Percentiles rank a stretch among this genome's conserved stretches.
Evolutionary conservation across 1,139 yeast genomes (phyloP).

Genomic region (Wickerhamiella infanticola): DNA sequence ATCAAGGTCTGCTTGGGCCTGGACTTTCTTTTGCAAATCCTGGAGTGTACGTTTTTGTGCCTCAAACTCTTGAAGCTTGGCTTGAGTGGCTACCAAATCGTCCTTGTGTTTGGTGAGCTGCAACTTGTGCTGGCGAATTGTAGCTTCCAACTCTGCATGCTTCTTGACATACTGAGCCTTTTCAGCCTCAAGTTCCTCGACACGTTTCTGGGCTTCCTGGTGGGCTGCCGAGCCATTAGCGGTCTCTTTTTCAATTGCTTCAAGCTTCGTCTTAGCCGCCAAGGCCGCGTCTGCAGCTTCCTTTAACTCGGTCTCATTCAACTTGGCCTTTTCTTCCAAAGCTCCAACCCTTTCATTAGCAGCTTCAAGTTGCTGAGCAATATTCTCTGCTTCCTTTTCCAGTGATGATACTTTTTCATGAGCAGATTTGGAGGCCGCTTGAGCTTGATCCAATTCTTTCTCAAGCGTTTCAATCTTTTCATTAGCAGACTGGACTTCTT

Average conservation of each 20-base stretch:
- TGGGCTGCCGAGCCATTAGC: constrained; percentile 1
- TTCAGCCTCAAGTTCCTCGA: constrained; percentile 1
- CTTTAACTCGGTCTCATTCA: not conserved
- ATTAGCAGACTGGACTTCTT: too few species aligned
- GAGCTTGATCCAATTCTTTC: too few species aligned
- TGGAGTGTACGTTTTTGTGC: not conserved
- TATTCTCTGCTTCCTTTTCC: too few species aligned
- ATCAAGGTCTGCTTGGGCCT: constrained; percentile 1
- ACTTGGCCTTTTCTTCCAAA: too few species aligned
- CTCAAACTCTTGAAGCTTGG: constrained; percentile 1
- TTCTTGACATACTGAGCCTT: constrained; percentile 5
- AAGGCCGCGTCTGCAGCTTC: not conserved
- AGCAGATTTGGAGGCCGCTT: too few species aligned
- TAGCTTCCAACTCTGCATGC: constrained; percentile 7
- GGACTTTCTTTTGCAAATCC: constrained; percentile 1
- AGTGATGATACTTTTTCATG: too few species aligned
- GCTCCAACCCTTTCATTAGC: too few species aligned
- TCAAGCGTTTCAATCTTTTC: too few species aligned
- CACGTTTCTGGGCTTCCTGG: not conserved
- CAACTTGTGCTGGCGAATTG: constrained; percentile 9
- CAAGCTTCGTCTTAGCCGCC: not conserved
- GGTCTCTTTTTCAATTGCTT: not conserved
- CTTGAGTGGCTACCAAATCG: constrained; percentile 6
- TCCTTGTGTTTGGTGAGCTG: constrained; percentile 6
- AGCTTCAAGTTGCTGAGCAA: too few species aligned